These are phyloP conservation scores for Globisporangium echinulatum DNA, from an alignment of 352 stramenopile species.

Conservation along the genomic window DNA sequence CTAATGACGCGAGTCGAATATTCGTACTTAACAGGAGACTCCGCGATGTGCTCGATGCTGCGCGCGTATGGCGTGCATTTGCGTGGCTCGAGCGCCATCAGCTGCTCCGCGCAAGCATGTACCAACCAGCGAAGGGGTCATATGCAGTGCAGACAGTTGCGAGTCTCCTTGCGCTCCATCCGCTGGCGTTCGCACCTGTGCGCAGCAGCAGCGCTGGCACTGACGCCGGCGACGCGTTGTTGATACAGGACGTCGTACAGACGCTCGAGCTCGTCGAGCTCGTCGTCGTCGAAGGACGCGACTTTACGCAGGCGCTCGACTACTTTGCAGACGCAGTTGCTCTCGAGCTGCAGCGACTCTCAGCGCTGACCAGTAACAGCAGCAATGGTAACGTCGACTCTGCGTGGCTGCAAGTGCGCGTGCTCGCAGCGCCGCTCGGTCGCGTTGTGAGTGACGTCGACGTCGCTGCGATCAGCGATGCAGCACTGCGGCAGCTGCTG, in stretches of 20 bases:
- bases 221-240: no score
- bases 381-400: not conserved
- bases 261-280: slow-evolving; percentile 31
- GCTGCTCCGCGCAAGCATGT: slow-evolving; percentile 17
- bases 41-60: slow-evolving; percentile 10
- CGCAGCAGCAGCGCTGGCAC: not conserved
- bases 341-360: slow-evolving; percentile 23
- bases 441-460: slow-evolving; percentile 14
- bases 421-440: slow-evolving; percentile 9
- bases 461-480: slow-evolving; percentile 2
- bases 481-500: slow-evolving; percentile 13
- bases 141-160: slow-evolving; percentile 26
- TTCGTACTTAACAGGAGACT: slow-evolving; percentile 16
- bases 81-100: slow-evolving; percentile 18
- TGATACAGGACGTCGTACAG: not conserved
- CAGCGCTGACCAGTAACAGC: not conserved
- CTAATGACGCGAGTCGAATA: no score
- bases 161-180: slow-evolving; percentile 22
- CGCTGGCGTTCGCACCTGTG: slow-evolving; percentile 8
- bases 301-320: slow-evolving; percentile 20
- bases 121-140: slow-evolving; percentile 31
- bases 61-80: slow-evolving; percentile 11
- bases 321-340: slow-evolving; percentile 39
- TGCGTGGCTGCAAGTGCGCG: not conserved
- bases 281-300: slow-evolving; percentile 31